Evolutionary conservation across 352 stramenopile genomes (phyloP), one percentile per base, ranked within the genome.

Genomic region (Thraustochytrium striatum): DNA sequence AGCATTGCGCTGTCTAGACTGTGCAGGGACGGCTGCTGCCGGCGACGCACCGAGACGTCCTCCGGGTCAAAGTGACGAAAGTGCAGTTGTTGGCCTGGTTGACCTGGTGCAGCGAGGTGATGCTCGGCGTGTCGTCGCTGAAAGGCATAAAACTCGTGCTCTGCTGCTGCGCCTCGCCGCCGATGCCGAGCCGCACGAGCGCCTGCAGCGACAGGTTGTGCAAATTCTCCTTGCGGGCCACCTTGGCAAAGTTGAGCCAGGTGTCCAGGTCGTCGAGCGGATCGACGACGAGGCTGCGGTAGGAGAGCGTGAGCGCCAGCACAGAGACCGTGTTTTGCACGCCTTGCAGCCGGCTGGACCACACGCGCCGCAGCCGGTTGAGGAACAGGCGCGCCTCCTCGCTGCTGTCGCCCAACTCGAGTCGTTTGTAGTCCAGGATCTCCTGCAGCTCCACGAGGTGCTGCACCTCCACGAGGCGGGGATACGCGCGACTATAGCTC

Each of bases 361-460:
- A 94, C 62, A 92, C 86, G 59, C 83, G 81, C 39, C 91, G 79
- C 25, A 94, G 83, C 13, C 88, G 39, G 36, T 75, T 75, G 9
- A 75, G 8, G 47, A 61, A 75, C 3, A 75, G 28, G 13, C 68
- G 58, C 38, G 50, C 65, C 50, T 75, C 65, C 50, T 75, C 65
- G 0, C 7, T 58, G 39, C 68, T 75, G 2, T 75, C 65, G 13
- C 68, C 30, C 36, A 84, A 82, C 82, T 93, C 83, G 21, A 91
- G 82, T 69, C 96, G 95, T 72, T 95, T 93, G 79, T 96, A 96
- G 52, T 88, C 89, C 41, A 98, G 93, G n/a, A 99, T 95, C 85
- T 99, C 96, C 84, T 99, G 94, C 82, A 99, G 85, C 82, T 99
- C 96, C 47, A 92, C 93, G 19, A 99, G 86, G 68, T 96, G 92